Conservation (phyloP, 352 stramenopile species). For the Phytophthora nicotianae region DNA sequence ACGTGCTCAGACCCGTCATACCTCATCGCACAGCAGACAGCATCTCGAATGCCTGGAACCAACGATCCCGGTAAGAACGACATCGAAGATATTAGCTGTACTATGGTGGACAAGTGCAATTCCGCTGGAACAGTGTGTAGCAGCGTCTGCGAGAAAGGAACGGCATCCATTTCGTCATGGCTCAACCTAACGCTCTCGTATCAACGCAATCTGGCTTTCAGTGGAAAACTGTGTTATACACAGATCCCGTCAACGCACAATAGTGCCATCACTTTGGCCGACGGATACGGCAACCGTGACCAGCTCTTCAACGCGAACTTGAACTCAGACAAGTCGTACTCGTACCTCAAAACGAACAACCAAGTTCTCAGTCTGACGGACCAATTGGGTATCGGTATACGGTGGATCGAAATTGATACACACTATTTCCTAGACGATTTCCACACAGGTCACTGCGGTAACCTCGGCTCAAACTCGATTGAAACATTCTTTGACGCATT, state of each 20-base stretch:
- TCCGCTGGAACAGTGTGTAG: slow-evolving; percentile 43
- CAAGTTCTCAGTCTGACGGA: slow-evolving; percentile 64
- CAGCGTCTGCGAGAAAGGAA: slow-evolving; percentile 49
- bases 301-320: slow-evolving; percentile 62
- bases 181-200: slow-evolving; percentile 50
- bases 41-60: slow-evolving; percentile 36
- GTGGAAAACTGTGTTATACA: slow-evolving; percentile 46
- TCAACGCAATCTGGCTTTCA: slow-evolving; percentile 50
- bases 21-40: slow-evolving; percentile 37
- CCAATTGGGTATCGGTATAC: slow-evolving; percentile 61
- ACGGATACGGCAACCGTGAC: slow-evolving; percentile 64
- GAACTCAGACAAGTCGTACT: slow-evolving; percentile 45
- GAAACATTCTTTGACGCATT: slow-evolving; percentile 46
- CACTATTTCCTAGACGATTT: slow-evolving; percentile 70
- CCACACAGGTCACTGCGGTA: slow-evolving; percentile 63
- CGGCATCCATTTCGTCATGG: slow-evolving; percentile 41
- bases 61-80: slow-evolving; percentile 50
- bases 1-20: slow-evolving; percentile 43
- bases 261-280: slow-evolving; percentile 56
- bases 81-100: slow-evolving; percentile 40
- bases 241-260: slow-evolving; percentile 66
- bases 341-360: slow-evolving; percentile 73
- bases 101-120: slow-evolving; percentile 45
- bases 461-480: slow-evolving; percentile 44
- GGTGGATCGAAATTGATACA: slow-evolving; percentile 67